Conservation (phyloP, 257 asterid genomes). For the Solanum paucissectum region DNA sequence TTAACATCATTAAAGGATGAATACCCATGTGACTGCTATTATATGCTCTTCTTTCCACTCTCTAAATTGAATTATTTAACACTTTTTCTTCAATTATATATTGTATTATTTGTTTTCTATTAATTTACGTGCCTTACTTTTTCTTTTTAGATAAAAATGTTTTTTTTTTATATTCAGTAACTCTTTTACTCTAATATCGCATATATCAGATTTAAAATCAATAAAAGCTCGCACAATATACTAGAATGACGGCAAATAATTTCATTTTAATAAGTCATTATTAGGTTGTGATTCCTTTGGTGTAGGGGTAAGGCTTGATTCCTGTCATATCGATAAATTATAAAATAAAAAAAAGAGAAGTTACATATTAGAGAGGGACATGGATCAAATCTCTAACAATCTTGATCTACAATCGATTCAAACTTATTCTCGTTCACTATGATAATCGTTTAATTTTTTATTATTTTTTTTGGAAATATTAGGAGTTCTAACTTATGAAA, state of each 20-base stretch:
- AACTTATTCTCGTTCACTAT: not conserved
- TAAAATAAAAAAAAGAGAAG: too few species aligned
- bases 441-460: too few species aligned
- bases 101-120: not conserved
- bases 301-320: not conserved
- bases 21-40: slow-evolving; percentile 31
- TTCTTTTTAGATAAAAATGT: not conserved
- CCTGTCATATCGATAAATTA: too few species aligned
- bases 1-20: slow-evolving; percentile 31
- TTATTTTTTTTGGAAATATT: too few species aligned
- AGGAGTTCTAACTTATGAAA: not conserved
- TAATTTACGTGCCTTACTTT: not conserved
- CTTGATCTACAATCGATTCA: too few species aligned
- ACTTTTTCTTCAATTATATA: not conserved
- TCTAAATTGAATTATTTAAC: not conserved
- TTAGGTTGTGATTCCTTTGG: not conserved
- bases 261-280: not conserved
- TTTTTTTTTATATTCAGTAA: not conserved
- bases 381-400: not conserved
- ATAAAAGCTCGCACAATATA: not conserved
- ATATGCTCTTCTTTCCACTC: slow-evolving; percentile 7
- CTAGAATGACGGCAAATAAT: not conserved
- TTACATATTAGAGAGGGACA: too few species aligned
- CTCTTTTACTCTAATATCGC: not conserved
- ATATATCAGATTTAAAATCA: not conserved